Base-by-base conservation (phyloP, 768 basidiomycete genomes). In the Lactarius hengduanensis region DNA sequence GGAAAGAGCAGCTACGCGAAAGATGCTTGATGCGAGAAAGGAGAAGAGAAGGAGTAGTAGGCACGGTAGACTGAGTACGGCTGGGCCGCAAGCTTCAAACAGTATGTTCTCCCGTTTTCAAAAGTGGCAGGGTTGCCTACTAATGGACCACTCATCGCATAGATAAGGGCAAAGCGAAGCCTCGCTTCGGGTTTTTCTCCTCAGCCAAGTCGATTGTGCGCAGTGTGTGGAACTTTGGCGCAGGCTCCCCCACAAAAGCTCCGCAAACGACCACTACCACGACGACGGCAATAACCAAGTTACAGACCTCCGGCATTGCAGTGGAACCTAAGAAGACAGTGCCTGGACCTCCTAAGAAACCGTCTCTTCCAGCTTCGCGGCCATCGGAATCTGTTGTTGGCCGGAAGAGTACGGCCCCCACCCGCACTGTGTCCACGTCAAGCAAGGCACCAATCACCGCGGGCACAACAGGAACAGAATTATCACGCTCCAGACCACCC, bases 201-300 rank as follows among this genome's bases (percentile, higher is more conserved):
- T 78, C 81, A 26, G 86, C 91, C 9, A 92, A 90, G 74, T 83
- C 84, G 0, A 77, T 92, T 3, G 90, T 92, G 4, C 80, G 82
- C 71, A 89, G 83, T 69, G 89, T 92, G 1, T 92, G 89, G 89
- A 86, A 85, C 70, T 80, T 88, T 69, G 84, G 82, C 30, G 77
- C 74, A 18, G 73, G 72, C 3, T 74, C 74, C 8, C 74, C 76
- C 18, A 60, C 70, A 15, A 75, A 73, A 22, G 72, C 69, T 5
- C 65, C 59, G 15, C 59, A 75, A 18, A 59, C 74, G 10, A 61
- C 69, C 11, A 57, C 74, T 7, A 59, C 69, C 9, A 71, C 76
- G 6, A 75, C 63, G 43, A 70, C 76, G 18, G 73, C 75, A 10
- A 70, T 73, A 22, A 67, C 74, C 45, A 80, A 77, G 65, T 54